Percentiles rank a stretch among this genome's conserved stretches.
Conservation (phyloP, 2,329 filamentous ascomycete genomes). For the Periconia sp. region DNA sequence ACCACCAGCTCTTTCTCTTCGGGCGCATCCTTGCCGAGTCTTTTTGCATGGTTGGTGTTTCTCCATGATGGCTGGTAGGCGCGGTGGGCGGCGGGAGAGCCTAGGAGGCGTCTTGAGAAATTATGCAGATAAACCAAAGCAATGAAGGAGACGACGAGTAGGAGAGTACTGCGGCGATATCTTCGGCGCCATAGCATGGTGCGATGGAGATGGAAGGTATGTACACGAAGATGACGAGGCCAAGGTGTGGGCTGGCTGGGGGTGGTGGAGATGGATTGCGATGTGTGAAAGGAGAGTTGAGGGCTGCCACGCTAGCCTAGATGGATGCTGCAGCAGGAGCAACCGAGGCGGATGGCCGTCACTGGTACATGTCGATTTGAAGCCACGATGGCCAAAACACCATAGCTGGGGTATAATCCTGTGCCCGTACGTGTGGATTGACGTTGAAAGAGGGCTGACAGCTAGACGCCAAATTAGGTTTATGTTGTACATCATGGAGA, state of each 20-base stretch:
- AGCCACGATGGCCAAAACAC: background rate
- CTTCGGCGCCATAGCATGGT: conserved; percentile 1
- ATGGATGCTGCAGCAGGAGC: background rate
- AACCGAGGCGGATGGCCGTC: background rate
- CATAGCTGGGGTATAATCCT: too few species aligned
- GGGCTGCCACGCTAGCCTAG: background rate
- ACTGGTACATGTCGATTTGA: background rate
- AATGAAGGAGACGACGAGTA: background rate
- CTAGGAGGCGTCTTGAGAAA: background rate
- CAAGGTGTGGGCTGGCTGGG: background rate
- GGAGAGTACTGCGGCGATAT: background rate
- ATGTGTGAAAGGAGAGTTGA: background rate
- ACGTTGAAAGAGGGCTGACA: too few species aligned
- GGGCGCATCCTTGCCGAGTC: background rate
- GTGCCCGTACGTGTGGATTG: too few species aligned
- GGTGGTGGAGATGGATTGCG: background rate
- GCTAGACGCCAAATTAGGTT: too few species aligned
- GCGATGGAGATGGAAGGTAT: background rate
- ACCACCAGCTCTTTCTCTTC: conserved; percentile 31
- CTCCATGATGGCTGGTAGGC: background rate
- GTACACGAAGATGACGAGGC: background rate
- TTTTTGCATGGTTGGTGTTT: background rate
- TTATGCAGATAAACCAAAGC: background rate
- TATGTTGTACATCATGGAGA: background rate
- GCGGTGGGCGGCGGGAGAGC: background rate